These are phyloP conservation scores for Blastobotrys persicus DNA, from an alignment of 1,139 yeast species.

Conservation along the genomic window DNA sequence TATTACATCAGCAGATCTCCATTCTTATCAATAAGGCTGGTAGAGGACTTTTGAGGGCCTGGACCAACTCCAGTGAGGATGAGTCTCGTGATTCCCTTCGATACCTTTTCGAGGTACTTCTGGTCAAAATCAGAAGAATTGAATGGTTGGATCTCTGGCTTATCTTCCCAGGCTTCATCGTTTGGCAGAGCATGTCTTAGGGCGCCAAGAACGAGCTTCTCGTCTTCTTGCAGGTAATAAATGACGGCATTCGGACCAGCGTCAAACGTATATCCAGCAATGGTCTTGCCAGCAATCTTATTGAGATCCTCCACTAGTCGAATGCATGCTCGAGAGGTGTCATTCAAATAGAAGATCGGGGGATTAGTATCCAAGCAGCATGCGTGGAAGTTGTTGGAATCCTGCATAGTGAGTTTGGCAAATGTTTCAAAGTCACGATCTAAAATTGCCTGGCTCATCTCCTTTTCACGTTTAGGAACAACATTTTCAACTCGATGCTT, in stretches of 20 bases:
- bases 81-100: slow-evolving; percentile 72
- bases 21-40: slow-evolving; percentile 19
- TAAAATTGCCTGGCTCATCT: slow-evolving; percentile 74
- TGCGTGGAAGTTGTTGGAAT: slow-evolving; percentile 96
- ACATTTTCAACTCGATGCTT: slow-evolving; percentile 70
- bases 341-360: slow-evolving; percentile 93
- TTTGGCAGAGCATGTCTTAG: slow-evolving; percentile 45
- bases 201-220: slow-evolving; percentile 50
- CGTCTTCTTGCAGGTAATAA: slow-evolving; percentile 77
- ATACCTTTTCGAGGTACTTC: slow-evolving; percentile 51
- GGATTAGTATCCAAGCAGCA: slow-evolving; percentile 94
- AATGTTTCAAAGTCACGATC: slow-evolving; percentile 71
- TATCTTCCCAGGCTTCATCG: slow-evolving; percentile 70
- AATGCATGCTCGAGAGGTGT: slow-evolving; percentile 86
- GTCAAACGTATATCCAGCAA: slow-evolving; percentile 96
- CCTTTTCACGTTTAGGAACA: slow-evolving; percentile 79
- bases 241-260: slow-evolving; percentile 99
- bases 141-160: slow-evolving; percentile 32
- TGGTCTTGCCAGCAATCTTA: slow-evolving; percentile 53
- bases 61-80: slow-evolving; percentile 84
- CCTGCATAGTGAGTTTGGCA: slow-evolving; percentile 91
- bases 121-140: slow-evolving; percentile 40
- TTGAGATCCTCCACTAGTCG: slow-evolving; percentile 79
- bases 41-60: slow-evolving; percentile 53
- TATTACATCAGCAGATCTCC: slow-evolving; percentile 13